Evolutionary conservation across 2,329 filamentous ascomycete genomes (phyloP), one percentile per base, ranked within the genome.

Genomic region (Aspergillus sergii): DNA sequence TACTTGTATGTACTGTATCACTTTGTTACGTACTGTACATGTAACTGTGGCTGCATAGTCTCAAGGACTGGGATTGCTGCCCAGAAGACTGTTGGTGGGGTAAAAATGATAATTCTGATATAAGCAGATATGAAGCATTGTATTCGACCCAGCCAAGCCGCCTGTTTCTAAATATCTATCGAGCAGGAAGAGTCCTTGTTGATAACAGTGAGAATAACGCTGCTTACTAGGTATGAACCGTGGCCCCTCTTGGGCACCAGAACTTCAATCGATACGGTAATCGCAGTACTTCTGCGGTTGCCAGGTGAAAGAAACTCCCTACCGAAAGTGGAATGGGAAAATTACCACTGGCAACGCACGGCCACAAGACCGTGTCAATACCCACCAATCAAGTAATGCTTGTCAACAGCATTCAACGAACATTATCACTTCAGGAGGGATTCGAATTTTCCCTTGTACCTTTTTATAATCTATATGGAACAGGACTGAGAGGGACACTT

Each of bases 11-110:
- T 28, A 48, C 21, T 48, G 45, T 48, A 48, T 23, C 21, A 28
- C 45, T 1, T 48, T 26, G 23, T 16, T 48, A 28, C 45, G 32
- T 34, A 32, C 30, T 10, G 12, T 48, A 14, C 19, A 36, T 34
- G 51, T 36, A 55, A 39, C 51, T 26, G 51, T 55, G 51, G 32
- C 51, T 55, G 51, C 51, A 55, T 39, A 23, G 11, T 55, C 16
- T 19, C 9, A 53, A 19, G 19, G 19, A 16, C 50, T 53, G 28
- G 19, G 30, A 21, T 53, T 34, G 8, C 28, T 53, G 30, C 30
- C 28, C n/a, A 32, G n/a, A 8, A n/a, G n/a, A 5, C 28, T 34
- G 16, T 19, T 32, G 26, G 30, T 53, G 50, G 28, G 30, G 50
- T 19, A 53, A 53, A 34, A 6, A 16, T 48, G 23, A 9, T 41